Evolutionary conservation across 2,329 filamentous ascomycete genomes (phyloP).

Genomic region (Emmonsiellopsis sp.): DNA sequence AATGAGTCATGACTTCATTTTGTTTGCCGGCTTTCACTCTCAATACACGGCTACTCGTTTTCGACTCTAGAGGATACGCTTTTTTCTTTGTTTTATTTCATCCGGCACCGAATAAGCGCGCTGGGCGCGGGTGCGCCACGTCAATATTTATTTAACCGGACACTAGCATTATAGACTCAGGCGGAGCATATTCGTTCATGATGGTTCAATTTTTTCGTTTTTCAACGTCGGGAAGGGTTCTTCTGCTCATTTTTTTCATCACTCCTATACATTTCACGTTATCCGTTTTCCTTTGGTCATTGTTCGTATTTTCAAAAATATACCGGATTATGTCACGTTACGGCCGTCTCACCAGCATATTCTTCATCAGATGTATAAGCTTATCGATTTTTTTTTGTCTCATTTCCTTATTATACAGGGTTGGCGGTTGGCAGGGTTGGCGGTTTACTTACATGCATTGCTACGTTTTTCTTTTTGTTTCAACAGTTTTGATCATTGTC

Average conservation of each 20-base stretch:
- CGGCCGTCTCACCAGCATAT: slow-evolving; percentile 8
- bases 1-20: neutral
- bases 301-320: neutral
- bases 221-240: neutral
- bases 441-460: neutral
- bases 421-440: neutral
- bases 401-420: neutral
- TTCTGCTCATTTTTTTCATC: neutral
- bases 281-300: neutral
- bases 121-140: slow-evolving; percentile 9
- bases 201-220: neutral
- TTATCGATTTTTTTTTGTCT: neutral
- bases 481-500: neutral
- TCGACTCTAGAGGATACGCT: neutral
- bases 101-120: slow-evolving; percentile 4
- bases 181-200: slow-evolving; percentile 10
- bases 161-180: slow-evolving; percentile 14
- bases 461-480: neutral
- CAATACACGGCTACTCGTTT: neutral
- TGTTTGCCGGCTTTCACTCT: neutral
- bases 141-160: slow-evolving; percentile 8
- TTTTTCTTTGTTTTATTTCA: neutral
- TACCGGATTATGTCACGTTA: slow-evolving; percentile 9
- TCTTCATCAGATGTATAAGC: neutral
- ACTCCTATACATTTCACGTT: neutral